Base-by-base conservation (phyloP, 495 filamentous ascomycete genomes). In the Hyaloscypha variabilis region DNA sequence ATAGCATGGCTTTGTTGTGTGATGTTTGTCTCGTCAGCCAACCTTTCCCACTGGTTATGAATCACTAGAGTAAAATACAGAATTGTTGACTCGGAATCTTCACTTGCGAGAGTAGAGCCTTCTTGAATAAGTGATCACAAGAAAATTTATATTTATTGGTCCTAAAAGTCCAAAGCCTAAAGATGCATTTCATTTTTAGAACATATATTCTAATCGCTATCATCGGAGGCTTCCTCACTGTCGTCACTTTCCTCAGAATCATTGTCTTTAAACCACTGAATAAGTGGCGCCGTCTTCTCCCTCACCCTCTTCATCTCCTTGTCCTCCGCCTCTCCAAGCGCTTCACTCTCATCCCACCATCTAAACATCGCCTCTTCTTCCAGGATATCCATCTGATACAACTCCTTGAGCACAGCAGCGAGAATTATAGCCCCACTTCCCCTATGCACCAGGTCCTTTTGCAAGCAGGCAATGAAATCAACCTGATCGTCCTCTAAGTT, bases 361-460 rank as follows among this genome's bases (percentile, higher is more conserved):
- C 85, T 84, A 72, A 93, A 78, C 52, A 95, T 89, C 0, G 89
- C 93, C 46, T 97, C 94, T 74, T 96, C 91, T 73, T 97, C 93
- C 1, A 97, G 74, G 8, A 97, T 81, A 67, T 98, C 95, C 60
- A 90, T 74, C 62, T 90, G 87, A 74, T 96, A 96, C 61, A 97
- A 78, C 74, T 90, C 87, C 79, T 94, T 93, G 31, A 89, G 81
- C 65, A 90, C 79, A 51, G 88, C 90, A 8, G 94, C 80, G 3
- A 98, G 79, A 3, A 97, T 77, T 55, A 78, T 81, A 53, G 81
- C 79, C 8, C 85, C 82, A 71, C 83, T 86, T 34, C 73, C 75
- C 50, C 83, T 81, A 60, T 82, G 82, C 46, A 84, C 77, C 31
- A 93, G 83, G 63, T 97, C 94, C 68, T 85, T 88, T 77, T 98